Conservation (phyloP, 2,329 filamentous ascomycete genomes). For the Aspergillus pseudotamarii region DNA sequence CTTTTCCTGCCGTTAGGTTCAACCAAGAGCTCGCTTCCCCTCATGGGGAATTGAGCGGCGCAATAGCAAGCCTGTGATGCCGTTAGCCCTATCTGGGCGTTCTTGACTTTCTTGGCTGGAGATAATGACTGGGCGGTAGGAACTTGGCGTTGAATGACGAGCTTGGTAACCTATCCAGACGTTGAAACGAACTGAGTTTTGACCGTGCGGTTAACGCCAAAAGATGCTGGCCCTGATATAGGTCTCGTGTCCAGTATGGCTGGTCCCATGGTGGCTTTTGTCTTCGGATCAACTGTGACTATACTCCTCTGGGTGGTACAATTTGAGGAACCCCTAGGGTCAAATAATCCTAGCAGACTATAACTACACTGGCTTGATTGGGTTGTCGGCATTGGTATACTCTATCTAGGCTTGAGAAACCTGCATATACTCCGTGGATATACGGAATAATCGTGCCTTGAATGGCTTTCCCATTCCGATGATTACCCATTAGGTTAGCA, state of each 20-base stretch:
- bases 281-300: background rate
- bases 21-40: background rate
- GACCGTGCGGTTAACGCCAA: background rate
- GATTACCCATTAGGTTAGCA: background rate
- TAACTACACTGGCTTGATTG: background rate
- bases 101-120: conserved; percentile 17
- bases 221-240: background rate
- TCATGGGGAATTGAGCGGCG: background rate
- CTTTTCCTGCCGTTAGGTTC: background rate
- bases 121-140: background rate
- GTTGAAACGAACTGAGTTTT: background rate
- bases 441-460: background rate
- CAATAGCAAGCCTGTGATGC: background rate
- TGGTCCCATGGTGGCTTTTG: background rate
- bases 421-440: background rate
- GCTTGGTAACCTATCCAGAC: conserved; percentile 1
- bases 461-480: background rate
- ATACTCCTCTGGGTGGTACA: background rate
- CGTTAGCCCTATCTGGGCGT: conserved; percentile 10
- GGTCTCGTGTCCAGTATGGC: background rate
- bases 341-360: background rate
- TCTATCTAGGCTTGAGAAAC: background rate
- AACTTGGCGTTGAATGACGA: conserved; percentile 2
- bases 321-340: background rate
- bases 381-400: background rate